Evolutionary conservation across 768 basidiomycete species (phyloP).

Genomic region (Mycena floridula): DNA sequence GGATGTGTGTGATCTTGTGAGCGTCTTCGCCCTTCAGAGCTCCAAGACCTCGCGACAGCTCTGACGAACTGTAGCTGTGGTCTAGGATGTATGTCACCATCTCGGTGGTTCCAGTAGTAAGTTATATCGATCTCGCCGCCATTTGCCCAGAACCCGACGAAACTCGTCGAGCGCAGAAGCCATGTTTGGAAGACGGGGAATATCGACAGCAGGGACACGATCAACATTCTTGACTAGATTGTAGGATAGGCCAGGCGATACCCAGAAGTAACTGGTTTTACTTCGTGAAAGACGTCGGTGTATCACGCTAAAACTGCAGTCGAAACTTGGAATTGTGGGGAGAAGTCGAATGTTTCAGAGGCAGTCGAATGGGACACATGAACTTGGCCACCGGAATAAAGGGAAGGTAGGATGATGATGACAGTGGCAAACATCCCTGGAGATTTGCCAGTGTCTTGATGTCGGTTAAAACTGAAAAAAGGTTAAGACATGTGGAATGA

Average conservation of each 20-base stretch:
- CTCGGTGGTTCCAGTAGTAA: slow-evolving; percentile 9
- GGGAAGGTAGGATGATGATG: slow-evolving; percentile 40
- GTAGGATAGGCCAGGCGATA: slow-evolving; percentile 47
- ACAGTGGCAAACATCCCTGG: slow-evolving; percentile 48
- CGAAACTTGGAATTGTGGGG: slow-evolving; percentile 20
- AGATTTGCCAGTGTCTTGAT: slow-evolving; percentile 43
- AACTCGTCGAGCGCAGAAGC: slow-evolving; percentile 15
- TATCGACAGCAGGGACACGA: slow-evolving; percentile 20
- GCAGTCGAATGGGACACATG: slow-evolving; percentile 32
- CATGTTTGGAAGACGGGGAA: slow-evolving; percentile 22
- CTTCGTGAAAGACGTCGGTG: slow-evolving; percentile 45
- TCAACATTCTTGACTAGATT: slow-evolving; percentile 44
- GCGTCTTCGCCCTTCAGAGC: slow-evolving; percentile 35
- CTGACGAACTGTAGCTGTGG: slow-evolving; percentile 20
- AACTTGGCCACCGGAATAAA: slow-evolving; percentile 39
- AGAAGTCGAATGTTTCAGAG: slow-evolving; percentile 29
- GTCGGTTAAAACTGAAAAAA: slow-evolving; percentile 31
- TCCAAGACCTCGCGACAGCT: slow-evolving; percentile 14
- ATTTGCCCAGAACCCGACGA: slow-evolving; percentile 28
- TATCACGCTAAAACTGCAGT: slow-evolving; percentile 45
- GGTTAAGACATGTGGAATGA: slow-evolving; percentile 1
- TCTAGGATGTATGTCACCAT: slow-evolving; percentile 19
- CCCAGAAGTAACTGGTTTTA: slow-evolving; percentile 41
- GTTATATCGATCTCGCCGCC: slow-evolving; percentile 23
- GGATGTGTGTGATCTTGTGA: slow-evolving; percentile 23